Percentiles rank a stretch among this genome's conserved stretches.
These are phyloP conservation scores for Platismatia glauca DNA, from an alignment of 495 filamentous ascomycete species.

Conservation along the genomic window DNA sequence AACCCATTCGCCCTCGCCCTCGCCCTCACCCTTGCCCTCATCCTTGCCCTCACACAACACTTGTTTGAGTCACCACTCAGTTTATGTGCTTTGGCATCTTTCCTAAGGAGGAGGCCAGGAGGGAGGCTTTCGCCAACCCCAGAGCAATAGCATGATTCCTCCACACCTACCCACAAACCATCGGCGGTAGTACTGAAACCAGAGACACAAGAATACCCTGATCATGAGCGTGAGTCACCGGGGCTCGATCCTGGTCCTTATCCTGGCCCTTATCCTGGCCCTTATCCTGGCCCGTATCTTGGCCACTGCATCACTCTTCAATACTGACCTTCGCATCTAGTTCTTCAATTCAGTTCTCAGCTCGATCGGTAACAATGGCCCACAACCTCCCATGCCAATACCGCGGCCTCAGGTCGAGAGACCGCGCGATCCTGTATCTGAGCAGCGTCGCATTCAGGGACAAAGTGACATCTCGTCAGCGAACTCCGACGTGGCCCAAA, in stretches of 20 bases:
- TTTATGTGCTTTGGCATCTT: too few relatives aligned
- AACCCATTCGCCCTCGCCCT: too few relatives aligned
- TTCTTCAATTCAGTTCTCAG: constrained; percentile 52
- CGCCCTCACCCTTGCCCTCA: too few relatives aligned
- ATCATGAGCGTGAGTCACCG: constrained; percentile 42
- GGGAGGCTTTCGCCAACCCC: neutral
- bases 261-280: too few relatives aligned
- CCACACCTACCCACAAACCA: constrained; percentile 35
- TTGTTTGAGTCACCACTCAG: too few relatives aligned
- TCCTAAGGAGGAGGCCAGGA: too few relatives aligned
- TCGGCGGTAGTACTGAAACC: constrained; percentile 26
- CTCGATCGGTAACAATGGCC: constrained; percentile 41
- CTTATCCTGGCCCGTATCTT: too few relatives aligned
- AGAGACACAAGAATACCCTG: constrained; percentile 25
- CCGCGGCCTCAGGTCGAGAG: constrained; percentile 28
- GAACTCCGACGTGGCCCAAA: neutral
- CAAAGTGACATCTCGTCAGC: constrained; percentile 29
- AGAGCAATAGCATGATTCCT: constrained; percentile 36
- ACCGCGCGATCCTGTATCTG: constrained; percentile 23
- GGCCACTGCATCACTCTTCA: neutral
- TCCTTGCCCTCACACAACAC: neutral
- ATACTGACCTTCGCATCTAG: constrained; percentile 23
- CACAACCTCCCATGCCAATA: constrained; percentile 29
- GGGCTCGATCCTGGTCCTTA: neutral
- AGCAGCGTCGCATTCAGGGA: constrained; percentile 4